These are phyloP conservation scores for Mycena sanguinolenta DNA, from an alignment of 768 basidiomycete genomes.

Conservation along the genomic window DNA sequence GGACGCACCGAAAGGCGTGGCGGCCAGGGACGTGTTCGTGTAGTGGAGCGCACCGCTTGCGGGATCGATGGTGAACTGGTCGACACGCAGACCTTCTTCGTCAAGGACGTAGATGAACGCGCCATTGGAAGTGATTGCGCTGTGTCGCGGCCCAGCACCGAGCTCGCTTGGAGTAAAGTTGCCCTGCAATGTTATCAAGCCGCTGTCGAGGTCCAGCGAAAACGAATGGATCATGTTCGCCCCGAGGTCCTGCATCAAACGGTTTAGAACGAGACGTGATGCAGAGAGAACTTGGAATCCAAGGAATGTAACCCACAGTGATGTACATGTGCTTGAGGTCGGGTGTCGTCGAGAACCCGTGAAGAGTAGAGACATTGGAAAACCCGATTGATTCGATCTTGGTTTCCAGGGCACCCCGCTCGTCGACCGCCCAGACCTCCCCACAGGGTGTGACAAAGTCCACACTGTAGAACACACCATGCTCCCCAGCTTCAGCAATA, in stretches of 20 bases:
- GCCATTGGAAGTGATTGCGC: conserved; percentile 29
- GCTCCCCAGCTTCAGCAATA: conserved; percentile 28
- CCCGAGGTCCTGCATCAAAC: conserved; percentile 34
- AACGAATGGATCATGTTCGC: conserved; percentile 37
- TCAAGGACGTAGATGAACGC: conserved; percentile 38
- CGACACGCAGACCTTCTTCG: conserved; percentile 41
- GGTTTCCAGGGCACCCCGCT: conserved; percentile 27
- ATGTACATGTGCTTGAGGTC: conserved; percentile 39
- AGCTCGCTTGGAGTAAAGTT: conserved; percentile 26
- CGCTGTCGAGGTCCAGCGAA: conserved; percentile 27
- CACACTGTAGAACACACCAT: conserved; percentile 37
- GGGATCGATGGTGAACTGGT: conserved; percentile 35
- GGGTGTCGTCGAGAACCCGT: conserved; percentile 39
- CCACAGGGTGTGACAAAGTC: conserved; percentile 41
- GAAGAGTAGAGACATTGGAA: conserved; percentile 34
- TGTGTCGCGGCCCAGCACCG: conserved; percentile 38
- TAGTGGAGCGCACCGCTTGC: conserved; percentile 28
- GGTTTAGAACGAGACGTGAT: background rate
- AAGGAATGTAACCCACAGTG: conserved; percentile 25
- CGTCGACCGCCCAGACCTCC: conserved; percentile 37
- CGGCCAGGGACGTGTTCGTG: conserved; percentile 33
- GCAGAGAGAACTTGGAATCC: background rate
- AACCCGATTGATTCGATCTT: conserved; percentile 35
- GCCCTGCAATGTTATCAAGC: conserved; percentile 14
- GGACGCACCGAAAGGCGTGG: conserved; percentile 38